A percentile compares a stretch with the other conserved stretches of the same genome.
Conservation (phyloP, 148 eudicot species). For the Fagopyrum esculentum region DNA sequence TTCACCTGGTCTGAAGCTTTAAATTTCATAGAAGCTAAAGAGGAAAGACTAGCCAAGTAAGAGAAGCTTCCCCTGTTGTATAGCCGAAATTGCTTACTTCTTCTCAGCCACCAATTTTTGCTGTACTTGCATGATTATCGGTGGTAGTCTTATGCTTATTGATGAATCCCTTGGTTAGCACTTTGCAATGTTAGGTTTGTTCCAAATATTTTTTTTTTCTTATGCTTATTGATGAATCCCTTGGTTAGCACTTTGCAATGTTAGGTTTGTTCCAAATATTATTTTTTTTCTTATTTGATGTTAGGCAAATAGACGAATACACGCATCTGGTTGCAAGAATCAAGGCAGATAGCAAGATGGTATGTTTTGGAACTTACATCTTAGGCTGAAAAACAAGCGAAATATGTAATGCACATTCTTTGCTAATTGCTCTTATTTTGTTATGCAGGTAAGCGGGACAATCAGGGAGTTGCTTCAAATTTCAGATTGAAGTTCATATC, state of each 20-base stretch:
- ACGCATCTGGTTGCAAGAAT: constrained; percentile 61
- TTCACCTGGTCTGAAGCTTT: constrained; percentile 94
- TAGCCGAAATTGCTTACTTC: neutral
- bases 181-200: neutral
- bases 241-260: neutral
- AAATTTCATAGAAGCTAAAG: constrained; percentile 55
- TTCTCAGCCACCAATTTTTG: neutral
- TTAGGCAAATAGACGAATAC: constrained; percentile 78
- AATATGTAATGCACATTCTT: neutral
- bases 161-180: neutral
- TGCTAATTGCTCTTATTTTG: neutral
- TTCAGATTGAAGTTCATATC: constrained; percentile 20
- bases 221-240: neutral
- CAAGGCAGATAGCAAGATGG: constrained; percentile 88
- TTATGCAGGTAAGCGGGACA: constrained; percentile 70
- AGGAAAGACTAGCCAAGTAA: constrained; percentile 70
- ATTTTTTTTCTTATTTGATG: neutral
- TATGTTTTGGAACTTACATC: constrained; percentile 21
- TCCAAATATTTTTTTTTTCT: neutral
- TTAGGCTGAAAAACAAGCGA: too few relatives aligned
- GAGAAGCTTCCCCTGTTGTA: neutral
- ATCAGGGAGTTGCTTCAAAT: constrained; percentile 67
- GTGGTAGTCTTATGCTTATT: neutral
- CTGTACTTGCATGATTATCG: too few relatives aligned
- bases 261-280: neutral